Evolutionary conservation across 2,329 filamentous ascomycete species (phyloP).

Genomic region (Chaetomiaceae sp.): DNA sequence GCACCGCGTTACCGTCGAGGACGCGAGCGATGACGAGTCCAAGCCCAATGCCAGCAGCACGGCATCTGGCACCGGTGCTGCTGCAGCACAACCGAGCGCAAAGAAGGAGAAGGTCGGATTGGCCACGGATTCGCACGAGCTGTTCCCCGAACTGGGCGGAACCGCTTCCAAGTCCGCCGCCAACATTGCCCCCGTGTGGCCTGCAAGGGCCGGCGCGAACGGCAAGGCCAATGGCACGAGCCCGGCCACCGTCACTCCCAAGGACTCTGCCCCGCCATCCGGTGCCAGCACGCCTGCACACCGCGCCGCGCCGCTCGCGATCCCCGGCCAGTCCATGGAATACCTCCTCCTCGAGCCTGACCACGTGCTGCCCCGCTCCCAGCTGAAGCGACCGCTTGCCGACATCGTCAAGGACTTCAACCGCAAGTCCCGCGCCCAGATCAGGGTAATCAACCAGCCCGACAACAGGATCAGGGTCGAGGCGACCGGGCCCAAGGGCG

Average conservation of each 20-base stretch:
- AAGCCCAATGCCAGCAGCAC: constrained; percentile 29
- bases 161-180: constrained; percentile 62
- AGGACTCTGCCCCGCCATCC: constrained; percentile 60
- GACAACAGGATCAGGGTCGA: constrained; percentile 75
- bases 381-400: constrained; percentile 78
- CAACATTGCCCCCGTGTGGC: constrained; percentile 71
- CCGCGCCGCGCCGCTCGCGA: constrained; percentile 50
- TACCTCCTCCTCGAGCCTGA: constrained; percentile 67
- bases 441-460: constrained; percentile 71
- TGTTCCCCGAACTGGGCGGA: constrained; percentile 85
- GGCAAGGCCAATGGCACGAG: constrained; percentile 39
- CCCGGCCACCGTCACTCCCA: constrained; percentile 52
- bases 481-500: constrained; percentile 70
- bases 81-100: constrained; percentile 47
- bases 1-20: constrained; percentile 69
- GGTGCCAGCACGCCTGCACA: constrained; percentile 45
- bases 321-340: constrained; percentile 81
- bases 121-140: constrained; percentile 83
- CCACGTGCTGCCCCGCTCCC: constrained; percentile 69
- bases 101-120: constrained; percentile 58
- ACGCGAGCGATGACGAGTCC: constrained; percentile 70
- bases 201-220: constrained; percentile 54
- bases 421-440: constrained; percentile 79
- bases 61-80: constrained; percentile 43
- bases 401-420: constrained; percentile 92